These are phyloP conservation scores for Baudoinia panamericana DNA, from an alignment of 495 filamentous ascomycete genomes.

Conservation along the genomic window DNA sequence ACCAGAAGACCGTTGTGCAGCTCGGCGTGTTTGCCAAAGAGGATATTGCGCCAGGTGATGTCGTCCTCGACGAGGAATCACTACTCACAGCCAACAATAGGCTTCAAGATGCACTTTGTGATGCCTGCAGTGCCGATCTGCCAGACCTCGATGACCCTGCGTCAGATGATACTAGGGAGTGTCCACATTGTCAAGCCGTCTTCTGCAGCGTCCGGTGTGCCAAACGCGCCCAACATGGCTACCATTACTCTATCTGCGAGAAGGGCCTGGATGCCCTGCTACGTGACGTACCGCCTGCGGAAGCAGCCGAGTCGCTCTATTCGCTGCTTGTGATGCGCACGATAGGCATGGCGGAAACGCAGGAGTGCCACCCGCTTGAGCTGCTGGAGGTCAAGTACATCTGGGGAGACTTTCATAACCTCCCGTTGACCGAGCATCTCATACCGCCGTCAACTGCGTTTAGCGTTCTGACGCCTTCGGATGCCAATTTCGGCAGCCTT, in stretches of 20 bases:
- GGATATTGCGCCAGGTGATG: conserved; percentile 62
- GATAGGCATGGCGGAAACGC: conserved; percentile 75
- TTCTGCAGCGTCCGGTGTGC: conserved; percentile 73
- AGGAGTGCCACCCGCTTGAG: conserved; percentile 68
- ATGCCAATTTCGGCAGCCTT: conserved; percentile 27
- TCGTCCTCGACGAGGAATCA: conserved; percentile 65
- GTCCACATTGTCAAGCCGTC: conserved; percentile 66
- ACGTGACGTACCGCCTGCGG: conserved; percentile 58
- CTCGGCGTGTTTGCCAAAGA: conserved; percentile 79
- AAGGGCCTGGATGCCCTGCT: conserved; percentile 64
- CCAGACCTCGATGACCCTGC: conserved; percentile 36
- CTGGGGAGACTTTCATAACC: conserved; percentile 62
- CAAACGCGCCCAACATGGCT: conserved; percentile 52
- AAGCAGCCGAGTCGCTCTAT: conserved; percentile 67
- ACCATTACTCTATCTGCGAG: conserved; percentile 80
- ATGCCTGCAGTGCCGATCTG: conserved; percentile 66
- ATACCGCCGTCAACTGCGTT: neutral
- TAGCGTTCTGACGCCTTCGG: too few relatives aligned
- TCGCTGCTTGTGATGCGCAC: conserved; percentile 42
- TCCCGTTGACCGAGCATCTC: conserved; percentile 11
- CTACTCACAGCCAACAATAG: conserved; percentile 72
- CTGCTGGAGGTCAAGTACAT: conserved; percentile 80
- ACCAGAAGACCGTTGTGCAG: conserved; percentile 45
- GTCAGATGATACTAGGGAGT: conserved; percentile 32
- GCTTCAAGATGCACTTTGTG: conserved; percentile 67